Conservation (phyloP, 2,329 filamentous ascomycete species). For the Xylaria sp. region DNA sequence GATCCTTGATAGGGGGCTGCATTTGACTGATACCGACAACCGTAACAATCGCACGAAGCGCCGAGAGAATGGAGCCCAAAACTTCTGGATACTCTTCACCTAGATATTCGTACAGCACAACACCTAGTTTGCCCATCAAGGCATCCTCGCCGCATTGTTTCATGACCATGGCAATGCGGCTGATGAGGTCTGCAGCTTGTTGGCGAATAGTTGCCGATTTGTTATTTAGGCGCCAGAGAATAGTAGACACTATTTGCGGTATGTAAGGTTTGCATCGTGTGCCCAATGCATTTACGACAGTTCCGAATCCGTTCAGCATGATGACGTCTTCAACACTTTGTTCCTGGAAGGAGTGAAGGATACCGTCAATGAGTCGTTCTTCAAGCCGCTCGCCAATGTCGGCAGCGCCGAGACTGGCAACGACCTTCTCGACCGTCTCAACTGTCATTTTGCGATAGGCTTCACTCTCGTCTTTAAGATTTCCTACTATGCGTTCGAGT, state of each 20-base stretch:
- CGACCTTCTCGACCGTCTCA: slow-evolving; percentile 96
- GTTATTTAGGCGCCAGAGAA: slow-evolving; percentile 97
- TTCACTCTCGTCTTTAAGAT: slow-evolving; percentile 97
- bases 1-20: slow-evolving; percentile 97
- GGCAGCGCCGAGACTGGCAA: slow-evolving; percentile 90
- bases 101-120: slow-evolving; percentile 96
- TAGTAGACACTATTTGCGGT: slow-evolving; percentile 95
- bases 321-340: slow-evolving; percentile 96
- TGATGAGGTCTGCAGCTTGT: slow-evolving; percentile 95
- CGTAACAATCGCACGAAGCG: slow-evolving; percentile 93
- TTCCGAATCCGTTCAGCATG: slow-evolving; percentile 97
- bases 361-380: slow-evolving; percentile 93
- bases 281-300: slow-evolving; percentile 93
- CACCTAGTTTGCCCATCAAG: slow-evolving; percentile 92
- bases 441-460: slow-evolving; percentile 99
- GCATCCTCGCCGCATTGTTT: slow-evolving; percentile 97
- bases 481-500: slow-evolving; percentile 89
- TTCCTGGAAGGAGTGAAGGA: slow-evolving; percentile 96
- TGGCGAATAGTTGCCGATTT: slow-evolving; percentile 97
- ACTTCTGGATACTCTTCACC: slow-evolving; percentile 99
- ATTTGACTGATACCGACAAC: slow-evolving; percentile 98
- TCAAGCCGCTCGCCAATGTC: slow-evolving; percentile 94
- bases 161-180: slow-evolving; percentile 98
- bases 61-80: slow-evolving; percentile 93
- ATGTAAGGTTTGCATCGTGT: slow-evolving; percentile 95